Conservation (phyloP, 768 basidiomycete species). For the Tulasnella calospora region DNA sequence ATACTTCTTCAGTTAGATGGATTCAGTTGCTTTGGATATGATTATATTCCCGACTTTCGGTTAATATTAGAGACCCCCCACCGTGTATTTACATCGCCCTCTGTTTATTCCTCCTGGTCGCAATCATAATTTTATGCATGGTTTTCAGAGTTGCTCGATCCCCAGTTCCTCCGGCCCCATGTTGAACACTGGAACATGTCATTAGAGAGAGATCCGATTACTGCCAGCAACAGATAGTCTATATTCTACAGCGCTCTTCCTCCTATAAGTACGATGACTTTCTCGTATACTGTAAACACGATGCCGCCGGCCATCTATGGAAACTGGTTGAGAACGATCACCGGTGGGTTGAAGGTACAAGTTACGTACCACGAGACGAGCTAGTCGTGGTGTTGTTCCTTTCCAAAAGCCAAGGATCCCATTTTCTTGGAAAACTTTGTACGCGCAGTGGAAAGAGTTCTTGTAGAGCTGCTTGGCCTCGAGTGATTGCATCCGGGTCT, state of each 20-base stretch:
- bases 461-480: conserved; percentile 76
- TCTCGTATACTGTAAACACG: conserved; percentile 88
- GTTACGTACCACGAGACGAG: conserved; percentile 68
- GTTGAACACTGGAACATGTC: neutral
- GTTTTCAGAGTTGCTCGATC: neutral
- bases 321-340: neutral
- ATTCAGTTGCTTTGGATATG: neutral
- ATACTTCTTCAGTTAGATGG: conserved; percentile 68
- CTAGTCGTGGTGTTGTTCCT: conserved; percentile 86
- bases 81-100: neutral
- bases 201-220: neutral
- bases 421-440: conserved; percentile 90
- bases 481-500: conserved; percentile 96
- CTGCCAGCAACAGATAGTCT: neutral
- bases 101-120: neutral
- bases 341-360: conserved; percentile 13
- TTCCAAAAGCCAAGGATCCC: conserved; percentile 93
- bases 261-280: conserved; percentile 56
- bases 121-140: conserved; percentile 6
- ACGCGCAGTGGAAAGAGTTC: conserved; percentile 93
- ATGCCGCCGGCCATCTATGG: conserved; percentile 83
- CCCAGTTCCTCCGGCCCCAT: neutral
- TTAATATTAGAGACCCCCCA: neutral
- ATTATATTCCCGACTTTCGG: neutral
- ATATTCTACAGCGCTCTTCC: conserved; percentile 26